phyloP scores from a whole-genome alignment of 2,329 filamentous ascomycete genomes.

The Colletotrichum tofieldiae region DNA sequence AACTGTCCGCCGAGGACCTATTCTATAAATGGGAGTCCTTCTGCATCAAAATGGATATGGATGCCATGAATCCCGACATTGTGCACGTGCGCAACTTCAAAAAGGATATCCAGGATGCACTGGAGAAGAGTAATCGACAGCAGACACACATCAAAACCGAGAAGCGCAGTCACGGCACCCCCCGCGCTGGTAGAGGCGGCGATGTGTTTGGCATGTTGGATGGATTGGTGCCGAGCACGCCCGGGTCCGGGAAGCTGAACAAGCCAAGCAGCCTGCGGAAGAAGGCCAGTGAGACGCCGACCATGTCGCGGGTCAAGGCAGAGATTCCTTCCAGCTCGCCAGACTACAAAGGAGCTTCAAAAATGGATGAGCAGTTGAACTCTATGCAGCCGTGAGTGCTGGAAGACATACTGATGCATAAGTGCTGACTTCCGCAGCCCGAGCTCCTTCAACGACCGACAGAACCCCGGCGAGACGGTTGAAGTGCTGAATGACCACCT shows the following conservation, averaged over 20 bases:
- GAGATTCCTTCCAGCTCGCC: constrained; percentile 62
- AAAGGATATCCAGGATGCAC: constrained; percentile 85
- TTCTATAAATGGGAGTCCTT: constrained; percentile 99
- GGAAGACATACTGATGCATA: neutral
- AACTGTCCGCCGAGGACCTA: constrained; percentile 85
- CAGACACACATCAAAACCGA: constrained; percentile 74
- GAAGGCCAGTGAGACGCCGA: constrained; percentile 62
- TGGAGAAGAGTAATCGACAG: constrained; percentile 81
- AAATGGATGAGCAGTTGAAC: constrained; percentile 57
- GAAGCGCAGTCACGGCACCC: constrained; percentile 75
- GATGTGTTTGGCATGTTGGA: constrained; percentile 92
- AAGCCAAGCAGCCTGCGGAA: constrained; percentile 53
- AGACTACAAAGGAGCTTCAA: constrained; percentile 58
- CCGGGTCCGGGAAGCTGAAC: constrained; percentile 52
- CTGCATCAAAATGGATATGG: constrained; percentile 91
- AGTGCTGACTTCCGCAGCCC: constrained; percentile 54
- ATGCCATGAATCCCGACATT: constrained; percentile 81
- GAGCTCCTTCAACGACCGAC: constrained; percentile 82
- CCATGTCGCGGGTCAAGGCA: constrained; percentile 62
- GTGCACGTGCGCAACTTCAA: constrained; percentile 85
- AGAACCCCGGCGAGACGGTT: constrained; percentile 84
- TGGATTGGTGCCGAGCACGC: constrained; percentile 77
- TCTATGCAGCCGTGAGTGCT: constrained; percentile 56
- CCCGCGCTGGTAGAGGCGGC: constrained; percentile 71
- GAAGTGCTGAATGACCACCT: constrained; percentile 89